phyloP scores from a whole-genome alignment of 1,284 basidiomycete species.

The Quambalaria eucalypti region DNA sequence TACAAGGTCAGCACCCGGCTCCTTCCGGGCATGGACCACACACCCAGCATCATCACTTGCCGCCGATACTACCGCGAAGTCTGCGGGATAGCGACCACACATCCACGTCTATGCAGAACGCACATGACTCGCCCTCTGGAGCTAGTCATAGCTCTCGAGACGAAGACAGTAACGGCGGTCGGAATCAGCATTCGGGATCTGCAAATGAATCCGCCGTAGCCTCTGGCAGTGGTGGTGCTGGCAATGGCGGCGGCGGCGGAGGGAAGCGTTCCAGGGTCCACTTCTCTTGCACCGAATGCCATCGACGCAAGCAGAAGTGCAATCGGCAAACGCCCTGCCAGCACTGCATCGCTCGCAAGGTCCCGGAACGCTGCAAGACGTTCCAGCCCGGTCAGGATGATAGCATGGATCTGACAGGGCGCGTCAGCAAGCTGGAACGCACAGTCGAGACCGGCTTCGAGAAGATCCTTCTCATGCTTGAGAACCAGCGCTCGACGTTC shows the following conservation, averaged over 20 bases:
- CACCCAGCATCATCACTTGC: no score
- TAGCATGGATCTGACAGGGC: conserved; percentile 22
- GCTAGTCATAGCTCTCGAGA: no score
- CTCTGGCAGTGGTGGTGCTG: neutral
- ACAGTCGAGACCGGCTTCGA: conserved; percentile 9
- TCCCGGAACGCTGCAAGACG: conserved; percentile 40
- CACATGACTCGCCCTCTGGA: no score
- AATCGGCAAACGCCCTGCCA: conserved; percentile 41
- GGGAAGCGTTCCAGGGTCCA: conserved; percentile 32
- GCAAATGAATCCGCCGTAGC: neutral
- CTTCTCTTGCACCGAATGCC: conserved; percentile 43
- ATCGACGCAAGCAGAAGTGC: conserved; percentile 43
- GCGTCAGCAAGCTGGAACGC: conserved; percentile 27
- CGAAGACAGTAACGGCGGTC: no score
- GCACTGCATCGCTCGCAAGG: conserved; percentile 41
- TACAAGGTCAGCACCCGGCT: no score
- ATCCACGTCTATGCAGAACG: no score
- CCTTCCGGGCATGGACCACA: no score
- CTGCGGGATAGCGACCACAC: no score
- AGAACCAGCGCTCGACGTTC: neutral
- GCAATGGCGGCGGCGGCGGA: neutral
- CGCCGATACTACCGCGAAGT: no score
- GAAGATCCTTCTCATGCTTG: neutral
- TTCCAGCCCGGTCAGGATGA: conserved; percentile 35
- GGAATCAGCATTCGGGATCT: neutral